phyloP scores from a whole-genome alignment of 352 stramenopile genomes.

The Phytophthora hibernalis region DNA sequence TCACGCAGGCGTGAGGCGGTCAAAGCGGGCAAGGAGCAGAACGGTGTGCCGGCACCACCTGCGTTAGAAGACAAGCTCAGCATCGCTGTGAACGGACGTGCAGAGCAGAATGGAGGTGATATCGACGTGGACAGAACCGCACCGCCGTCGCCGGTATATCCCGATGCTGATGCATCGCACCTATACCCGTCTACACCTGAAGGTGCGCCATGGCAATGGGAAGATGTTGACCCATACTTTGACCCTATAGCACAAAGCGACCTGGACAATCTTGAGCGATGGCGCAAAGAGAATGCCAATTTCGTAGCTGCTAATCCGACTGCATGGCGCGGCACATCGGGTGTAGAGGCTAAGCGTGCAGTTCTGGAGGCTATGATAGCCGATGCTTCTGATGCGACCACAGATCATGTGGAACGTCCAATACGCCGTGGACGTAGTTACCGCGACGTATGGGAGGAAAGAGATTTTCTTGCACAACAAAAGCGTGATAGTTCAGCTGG shows the following conservation, averaged over 20 bases:
- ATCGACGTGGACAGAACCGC: constrained; percentile 7
- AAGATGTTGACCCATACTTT: constrained; percentile 67
- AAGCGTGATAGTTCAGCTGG: constrained; percentile 39
- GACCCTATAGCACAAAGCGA: constrained; percentile 53
- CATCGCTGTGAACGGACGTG: constrained; percentile 28
- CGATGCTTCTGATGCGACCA: constrained; percentile 45
- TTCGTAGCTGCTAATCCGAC: constrained; percentile 57
- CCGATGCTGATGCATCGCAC: constrained; percentile 44
- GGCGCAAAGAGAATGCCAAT: constrained; percentile 62
- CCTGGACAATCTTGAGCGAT: constrained; percentile 59
- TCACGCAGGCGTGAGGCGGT: constrained; percentile 23
- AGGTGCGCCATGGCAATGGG: constrained; percentile 65
- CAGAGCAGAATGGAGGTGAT: constrained; percentile 10
- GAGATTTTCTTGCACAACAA: constrained; percentile 58
- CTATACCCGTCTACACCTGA: constrained; percentile 49
- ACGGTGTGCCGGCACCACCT: constrained; percentile 16
- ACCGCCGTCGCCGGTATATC: constrained; percentile 53
- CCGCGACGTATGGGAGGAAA: constrained; percentile 82
- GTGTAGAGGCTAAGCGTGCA: constrained; percentile 42
- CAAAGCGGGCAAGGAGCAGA: constrained; percentile 30
- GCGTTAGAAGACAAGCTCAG: constrained; percentile 36
- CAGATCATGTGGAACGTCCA: constrained; percentile 36
- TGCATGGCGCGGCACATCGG: constrained; percentile 14
- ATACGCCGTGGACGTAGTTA: constrained; percentile 71
- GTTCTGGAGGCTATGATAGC: constrained; percentile 50